Conservation (phyloP, 257 asterid species). For the Solanum virginianum region DNA sequence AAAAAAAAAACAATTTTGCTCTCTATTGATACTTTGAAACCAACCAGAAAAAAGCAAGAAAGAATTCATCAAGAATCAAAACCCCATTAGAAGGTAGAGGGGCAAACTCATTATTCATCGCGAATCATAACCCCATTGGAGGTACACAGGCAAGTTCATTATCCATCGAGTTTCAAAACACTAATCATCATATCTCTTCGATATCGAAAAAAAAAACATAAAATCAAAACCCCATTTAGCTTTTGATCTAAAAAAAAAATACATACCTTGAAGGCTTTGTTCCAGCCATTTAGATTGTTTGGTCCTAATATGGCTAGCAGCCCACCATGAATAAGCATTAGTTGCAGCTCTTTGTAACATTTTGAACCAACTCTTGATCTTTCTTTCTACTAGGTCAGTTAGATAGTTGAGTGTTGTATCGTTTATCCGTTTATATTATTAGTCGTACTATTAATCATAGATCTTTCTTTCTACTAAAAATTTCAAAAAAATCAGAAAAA, state of each 20-base stretch:
- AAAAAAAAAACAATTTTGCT: too few species aligned
- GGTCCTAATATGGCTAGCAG: slow-evolving; percentile 36
- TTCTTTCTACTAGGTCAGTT: too few species aligned
- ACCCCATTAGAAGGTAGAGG: neutral
- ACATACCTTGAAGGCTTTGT: slow-evolving; percentile 28
- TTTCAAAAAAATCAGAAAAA: neutral
- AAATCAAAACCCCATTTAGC: neutral
- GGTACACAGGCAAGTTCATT: neutral
- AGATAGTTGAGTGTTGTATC: too few species aligned
- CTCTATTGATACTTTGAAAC: too few species aligned
- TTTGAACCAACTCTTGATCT: neutral
- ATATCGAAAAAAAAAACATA: neutral
- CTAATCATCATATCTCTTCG: neutral
- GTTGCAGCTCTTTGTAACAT: slow-evolving; percentile 42
- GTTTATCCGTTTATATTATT: too few species aligned
- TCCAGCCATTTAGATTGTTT: slow-evolving; percentile 42
- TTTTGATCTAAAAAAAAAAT: neutral
- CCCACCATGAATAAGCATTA: slow-evolving; percentile 45
- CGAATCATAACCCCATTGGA: neutral
- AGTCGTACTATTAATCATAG: too few species aligned
- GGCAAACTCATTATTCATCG: neutral
- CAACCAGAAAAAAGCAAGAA: too few species aligned
- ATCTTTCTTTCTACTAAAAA: too few species aligned
- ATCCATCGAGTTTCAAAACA: neutral
- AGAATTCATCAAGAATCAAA: neutral